phyloP scores from a whole-genome alignment of 225 moss, liverwort and hornwort genomes.

The Sphagnum tenellum region DNA sequence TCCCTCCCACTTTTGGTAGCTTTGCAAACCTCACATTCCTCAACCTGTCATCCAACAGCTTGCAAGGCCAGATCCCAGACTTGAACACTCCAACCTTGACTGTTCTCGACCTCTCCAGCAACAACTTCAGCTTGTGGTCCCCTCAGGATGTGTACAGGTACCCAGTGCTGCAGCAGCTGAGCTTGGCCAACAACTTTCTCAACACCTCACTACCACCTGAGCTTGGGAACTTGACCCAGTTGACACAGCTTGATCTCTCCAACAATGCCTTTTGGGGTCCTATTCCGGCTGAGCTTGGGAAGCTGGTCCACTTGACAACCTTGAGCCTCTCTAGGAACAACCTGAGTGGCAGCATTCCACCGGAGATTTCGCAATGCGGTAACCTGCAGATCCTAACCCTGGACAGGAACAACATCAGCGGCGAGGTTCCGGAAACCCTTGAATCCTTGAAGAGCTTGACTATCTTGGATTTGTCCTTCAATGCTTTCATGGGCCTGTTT shows the following conservation, averaged over 20 bases:
- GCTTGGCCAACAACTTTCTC: conserved; percentile 33
- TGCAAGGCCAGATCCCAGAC: conserved; percentile 48
- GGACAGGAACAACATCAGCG: conserved; percentile 28
- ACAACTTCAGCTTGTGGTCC: conserved; percentile 34
- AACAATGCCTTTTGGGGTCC: conserved; percentile 31
- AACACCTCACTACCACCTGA: conserved; percentile 26
- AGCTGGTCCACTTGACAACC: conserved; percentile 25
- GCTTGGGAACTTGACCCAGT: conserved; percentile 25
- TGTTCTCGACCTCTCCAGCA: conserved; percentile 46
- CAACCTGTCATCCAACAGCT: conserved; percentile 55
- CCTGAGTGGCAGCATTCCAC: conserved; percentile 39
- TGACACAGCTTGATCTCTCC: conserved; percentile 51
- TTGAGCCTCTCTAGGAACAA: conserved; percentile 28
- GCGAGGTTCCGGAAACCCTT: conserved; percentile 22
- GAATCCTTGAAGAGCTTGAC: conserved; percentile 29
- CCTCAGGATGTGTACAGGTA: conserved; percentile 14
- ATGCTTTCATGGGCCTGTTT: conserved; percentile 32
- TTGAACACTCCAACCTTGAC: conserved; percentile 24
- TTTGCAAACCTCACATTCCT: conserved; percentile 37
- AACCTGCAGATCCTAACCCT: conserved; percentile 21
- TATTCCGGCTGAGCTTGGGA: conserved; percentile 50
- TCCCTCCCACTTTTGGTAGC: conserved; percentile 41
- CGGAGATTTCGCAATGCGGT: conserved; percentile 29
- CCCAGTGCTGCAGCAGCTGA: conserved; percentile 27
- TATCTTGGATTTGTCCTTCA: conserved; percentile 37